Percentiles rank a stretch among this genome's conserved stretches.
These are phyloP conservation scores for Apiotrichum brassicae DNA, from an alignment of 1,284 basidiomycete genomes.

Conservation along the genomic window DNA sequence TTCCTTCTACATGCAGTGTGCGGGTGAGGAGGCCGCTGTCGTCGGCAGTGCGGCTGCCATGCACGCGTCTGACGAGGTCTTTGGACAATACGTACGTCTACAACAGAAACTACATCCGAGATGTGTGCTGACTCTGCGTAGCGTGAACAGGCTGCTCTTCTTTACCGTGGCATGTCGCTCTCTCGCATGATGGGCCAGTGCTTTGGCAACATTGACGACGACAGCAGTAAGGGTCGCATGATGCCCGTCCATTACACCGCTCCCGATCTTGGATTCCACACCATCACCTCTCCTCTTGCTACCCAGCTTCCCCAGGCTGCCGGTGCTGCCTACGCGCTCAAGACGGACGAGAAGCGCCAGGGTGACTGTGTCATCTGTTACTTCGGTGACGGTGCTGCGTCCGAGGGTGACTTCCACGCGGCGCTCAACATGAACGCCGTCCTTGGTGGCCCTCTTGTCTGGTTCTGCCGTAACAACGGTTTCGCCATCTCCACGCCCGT, in stretches of 20 bases:
- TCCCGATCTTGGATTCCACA: slow-evolving; percentile 76
- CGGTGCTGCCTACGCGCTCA: slow-evolving; percentile 83
- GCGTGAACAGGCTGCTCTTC: slow-evolving; percentile 80
- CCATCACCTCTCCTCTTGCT: slow-evolving; percentile 86
- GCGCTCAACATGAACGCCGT: slow-evolving; percentile 52
- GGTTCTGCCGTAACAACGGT: slow-evolving; percentile 48
- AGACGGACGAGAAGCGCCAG: slow-evolving; percentile 66
- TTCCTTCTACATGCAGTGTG: slow-evolving; percentile 70
- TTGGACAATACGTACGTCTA: slow-evolving; percentile 52
- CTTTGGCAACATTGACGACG: slow-evolving; percentile 75
- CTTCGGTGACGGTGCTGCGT: slow-evolving; percentile 66
- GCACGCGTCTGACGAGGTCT: slow-evolving; percentile 69
- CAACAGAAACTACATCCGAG: too few relatives aligned
- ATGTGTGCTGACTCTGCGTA: slow-evolving; percentile 45
- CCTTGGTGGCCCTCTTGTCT: slow-evolving; percentile 46
- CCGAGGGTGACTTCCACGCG: slow-evolving; percentile 55
- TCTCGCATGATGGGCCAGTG: slow-evolving; percentile 77
- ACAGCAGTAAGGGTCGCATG: slow-evolving; percentile 75
- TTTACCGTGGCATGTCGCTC: slow-evolving; percentile 76
- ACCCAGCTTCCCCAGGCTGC: slow-evolving; percentile 96
- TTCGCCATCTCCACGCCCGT: slow-evolving; percentile 93
- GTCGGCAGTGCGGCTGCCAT: slow-evolving; percentile 84
- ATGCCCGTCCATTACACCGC: slow-evolving; percentile 92
- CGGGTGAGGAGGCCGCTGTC: slow-evolving; percentile 88
- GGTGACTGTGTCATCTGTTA: slow-evolving; percentile 79